These are phyloP conservation scores for Tausonia pullulans DNA, from an alignment of 1,284 basidiomycete species.

Conservation along the genomic window DNA sequence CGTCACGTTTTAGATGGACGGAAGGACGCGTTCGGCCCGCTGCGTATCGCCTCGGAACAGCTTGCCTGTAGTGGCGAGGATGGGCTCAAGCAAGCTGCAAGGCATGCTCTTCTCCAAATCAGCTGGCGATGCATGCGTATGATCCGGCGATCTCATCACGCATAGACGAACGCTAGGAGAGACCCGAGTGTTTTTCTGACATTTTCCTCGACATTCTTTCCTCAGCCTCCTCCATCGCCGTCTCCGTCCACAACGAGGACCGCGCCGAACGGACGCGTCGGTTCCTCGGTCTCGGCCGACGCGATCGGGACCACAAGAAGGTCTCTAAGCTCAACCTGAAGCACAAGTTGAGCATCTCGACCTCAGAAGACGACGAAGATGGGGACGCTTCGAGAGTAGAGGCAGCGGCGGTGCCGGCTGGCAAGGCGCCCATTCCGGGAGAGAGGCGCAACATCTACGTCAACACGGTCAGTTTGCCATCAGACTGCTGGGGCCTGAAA, in stretches of 20 bases:
- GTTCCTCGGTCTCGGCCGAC: constrained; percentile 8
- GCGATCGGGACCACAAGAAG: constrained; percentile 13
- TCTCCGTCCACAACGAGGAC: constrained; percentile 13
- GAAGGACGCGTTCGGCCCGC: too few species aligned
- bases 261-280: constrained; percentile 9
- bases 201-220: too few species aligned
- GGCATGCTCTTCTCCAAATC: too few species aligned
- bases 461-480: constrained; percentile 39
- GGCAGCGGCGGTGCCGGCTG: constrained; percentile 2
- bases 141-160: too few species aligned
- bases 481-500: too few species aligned
- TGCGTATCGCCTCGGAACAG: too few species aligned
- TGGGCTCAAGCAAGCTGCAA: too few species aligned
- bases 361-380: background rate
- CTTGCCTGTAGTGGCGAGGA: too few species aligned
- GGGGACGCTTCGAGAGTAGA: background rate
- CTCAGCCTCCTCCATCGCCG: constrained; percentile 9
- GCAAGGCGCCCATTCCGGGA: constrained; percentile 18
- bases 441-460: constrained; percentile 65
- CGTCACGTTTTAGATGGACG: too few species aligned
- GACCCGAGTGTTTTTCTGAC: too few species aligned
- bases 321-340: background rate
- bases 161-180: too few species aligned
- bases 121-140: too few species aligned
- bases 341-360: background rate